Conservation (phyloP, 2,329 filamentous ascomycete genomes). For the Penicillium sp. region DNA sequence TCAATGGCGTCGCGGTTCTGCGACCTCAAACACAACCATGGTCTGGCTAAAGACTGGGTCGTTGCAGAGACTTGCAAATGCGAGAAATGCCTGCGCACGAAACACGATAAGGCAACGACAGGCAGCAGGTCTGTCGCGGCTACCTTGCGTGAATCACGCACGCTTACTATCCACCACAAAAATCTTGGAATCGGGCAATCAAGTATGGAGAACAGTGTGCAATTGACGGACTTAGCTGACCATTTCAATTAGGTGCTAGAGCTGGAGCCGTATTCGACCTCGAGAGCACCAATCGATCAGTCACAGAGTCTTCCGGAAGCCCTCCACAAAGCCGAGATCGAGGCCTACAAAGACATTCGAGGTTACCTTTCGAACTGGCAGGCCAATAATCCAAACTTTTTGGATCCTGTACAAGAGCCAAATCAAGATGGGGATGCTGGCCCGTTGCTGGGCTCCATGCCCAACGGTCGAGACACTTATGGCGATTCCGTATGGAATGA, state of each 20-base stretch:
- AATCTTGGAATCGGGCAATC: slow-evolving; percentile 3
- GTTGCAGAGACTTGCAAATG: slow-evolving; percentile 12
- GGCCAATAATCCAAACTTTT: slow-evolving; percentile 25
- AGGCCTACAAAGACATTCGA: slow-evolving; percentile 39
- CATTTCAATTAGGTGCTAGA: background rate
- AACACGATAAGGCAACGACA: slow-evolving; percentile 13
- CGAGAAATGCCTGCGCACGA: slow-evolving; percentile 9
- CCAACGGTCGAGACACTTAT: slow-evolving; percentile 30
- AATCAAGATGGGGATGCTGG: background rate
- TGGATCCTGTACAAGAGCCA: slow-evolving; percentile 30
- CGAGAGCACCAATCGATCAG: background rate
- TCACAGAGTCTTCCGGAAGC: slow-evolving; percentile 7
- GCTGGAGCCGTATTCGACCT: background rate
- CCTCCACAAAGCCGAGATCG: slow-evolving; percentile 30
- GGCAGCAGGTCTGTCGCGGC: background rate
- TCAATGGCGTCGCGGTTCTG: slow-evolving; percentile 10
- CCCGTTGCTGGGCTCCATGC: slow-evolving; percentile 32
- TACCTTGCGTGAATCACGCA: background rate
- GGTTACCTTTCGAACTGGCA: slow-evolving; percentile 45
- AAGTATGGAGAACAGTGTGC: slow-evolving; percentile 1
- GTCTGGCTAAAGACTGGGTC: slow-evolving; percentile 21
- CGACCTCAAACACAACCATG: slow-evolving; percentile 21
- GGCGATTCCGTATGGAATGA: slow-evolving; percentile 28
- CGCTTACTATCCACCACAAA: slow-evolving; percentile 12
- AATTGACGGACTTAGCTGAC: background rate